Percentiles rank a stretch among this genome's conserved stretches.
These are phyloP conservation scores for Ogataea allantospora DNA, from an alignment of 805 yeast genomes.

Conservation along the genomic window DNA sequence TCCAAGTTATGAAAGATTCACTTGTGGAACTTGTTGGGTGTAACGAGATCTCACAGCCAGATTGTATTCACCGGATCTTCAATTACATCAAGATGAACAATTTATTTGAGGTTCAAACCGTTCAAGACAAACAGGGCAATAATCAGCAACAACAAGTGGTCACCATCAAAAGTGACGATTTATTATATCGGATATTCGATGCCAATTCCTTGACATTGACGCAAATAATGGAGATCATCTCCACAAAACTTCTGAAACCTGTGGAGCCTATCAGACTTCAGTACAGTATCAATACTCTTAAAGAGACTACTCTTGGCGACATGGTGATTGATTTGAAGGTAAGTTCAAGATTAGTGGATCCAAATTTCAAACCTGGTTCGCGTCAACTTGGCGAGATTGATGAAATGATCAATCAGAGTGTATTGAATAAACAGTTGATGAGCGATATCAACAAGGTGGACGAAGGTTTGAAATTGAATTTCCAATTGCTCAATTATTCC, in stretches of 20 bases:
- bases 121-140: constrained; percentile 23
- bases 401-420: constrained; percentile 43
- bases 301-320: constrained; percentile 78
- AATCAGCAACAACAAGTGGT: constrained; percentile 27
- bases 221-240: constrained; percentile 66
- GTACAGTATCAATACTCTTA: constrained; percentile 73
- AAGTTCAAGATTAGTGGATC: constrained; percentile 35
- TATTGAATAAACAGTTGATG: constrained; percentile 41
- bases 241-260: constrained; percentile 68
- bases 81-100: constrained; percentile 37
- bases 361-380: constrained; percentile 38
- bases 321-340: constrained; percentile 74
- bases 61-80: constrained; percentile 48
- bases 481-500: constrained; percentile 52
- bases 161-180: constrained; percentile 41
- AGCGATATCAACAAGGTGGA: constrained; percentile 36
- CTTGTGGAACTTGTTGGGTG: constrained; percentile 72
- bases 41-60: constrained; percentile 81
- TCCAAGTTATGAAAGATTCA: constrained; percentile 58
- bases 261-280: constrained; percentile 76
- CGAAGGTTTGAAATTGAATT: constrained; percentile 43
- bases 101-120: constrained; percentile 34
- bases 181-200: constrained; percentile 44
- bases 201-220: constrained; percentile 61
- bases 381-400: constrained; percentile 40